Conservation (phyloP, 352 stramenopile species). For the Globisporangium heterothallicum region DNA sequence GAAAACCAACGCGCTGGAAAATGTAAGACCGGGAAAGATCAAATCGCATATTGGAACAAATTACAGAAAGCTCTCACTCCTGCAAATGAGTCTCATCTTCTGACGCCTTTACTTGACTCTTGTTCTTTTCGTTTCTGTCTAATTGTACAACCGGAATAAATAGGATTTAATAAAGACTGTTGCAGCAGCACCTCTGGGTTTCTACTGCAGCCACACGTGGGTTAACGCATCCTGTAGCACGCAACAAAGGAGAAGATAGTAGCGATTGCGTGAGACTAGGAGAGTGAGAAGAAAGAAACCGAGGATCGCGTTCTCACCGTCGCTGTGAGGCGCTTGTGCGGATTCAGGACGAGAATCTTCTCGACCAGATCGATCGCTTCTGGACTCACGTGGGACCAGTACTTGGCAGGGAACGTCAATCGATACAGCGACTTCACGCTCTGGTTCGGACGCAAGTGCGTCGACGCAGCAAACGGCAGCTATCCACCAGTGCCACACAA, state of each 20-base stretch:
- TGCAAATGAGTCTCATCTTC: no score
- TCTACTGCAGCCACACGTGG: constrained; percentile 42
- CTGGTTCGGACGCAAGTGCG: constrained; percentile 50
- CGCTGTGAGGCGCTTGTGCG: constrained; percentile 37
- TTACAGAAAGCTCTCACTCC: no score
- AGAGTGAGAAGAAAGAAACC: background rate
- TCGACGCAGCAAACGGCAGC: constrained; percentile 63
- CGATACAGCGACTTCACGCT: constrained; percentile 59
- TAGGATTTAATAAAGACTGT: background rate
- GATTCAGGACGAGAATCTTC: constrained; percentile 58
- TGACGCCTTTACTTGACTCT: no score
- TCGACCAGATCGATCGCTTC: constrained; percentile 53
- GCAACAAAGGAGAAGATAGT: background rate
- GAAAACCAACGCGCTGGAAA: no score
- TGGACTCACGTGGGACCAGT: constrained; percentile 62
- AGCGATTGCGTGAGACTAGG: background rate
- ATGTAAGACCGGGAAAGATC: no score
- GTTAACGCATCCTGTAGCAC: constrained; percentile 33
- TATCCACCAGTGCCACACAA: constrained; percentile 12
- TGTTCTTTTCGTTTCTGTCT: background rate
- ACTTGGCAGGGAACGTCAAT: constrained; percentile 68
- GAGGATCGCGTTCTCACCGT: constrained; percentile 4
- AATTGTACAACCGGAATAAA: background rate
- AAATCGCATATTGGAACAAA: no score
- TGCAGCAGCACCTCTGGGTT: background rate